Percentiles rank a stretch among this genome's conserved stretches.
Evolutionary conservation across 2,329 filamentous ascomycete species (phyloP).

Genomic region (Blumeria hordei): DNA sequence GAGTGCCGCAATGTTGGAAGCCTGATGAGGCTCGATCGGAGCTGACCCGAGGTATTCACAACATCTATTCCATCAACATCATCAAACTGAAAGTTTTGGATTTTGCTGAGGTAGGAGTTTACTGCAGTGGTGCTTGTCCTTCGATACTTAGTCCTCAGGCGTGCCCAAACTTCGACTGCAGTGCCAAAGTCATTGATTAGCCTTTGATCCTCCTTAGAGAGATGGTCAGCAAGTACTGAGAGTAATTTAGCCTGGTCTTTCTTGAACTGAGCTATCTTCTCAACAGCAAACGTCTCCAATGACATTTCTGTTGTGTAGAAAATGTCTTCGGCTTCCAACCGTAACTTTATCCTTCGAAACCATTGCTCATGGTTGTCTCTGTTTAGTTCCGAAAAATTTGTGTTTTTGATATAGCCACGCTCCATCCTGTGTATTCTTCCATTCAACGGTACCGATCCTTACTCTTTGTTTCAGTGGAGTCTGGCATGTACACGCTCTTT

Average conservation of each 20-base stretch:
- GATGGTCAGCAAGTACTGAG: background rate
- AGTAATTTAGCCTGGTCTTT: background rate
- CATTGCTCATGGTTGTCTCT: constrained; percentile 1
- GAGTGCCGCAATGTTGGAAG: too few species aligned
- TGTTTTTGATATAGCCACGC: background rate
- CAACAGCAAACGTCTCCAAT: background rate
- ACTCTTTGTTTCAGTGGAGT: background rate
- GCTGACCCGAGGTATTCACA: too few species aligned
- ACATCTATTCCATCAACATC: background rate
- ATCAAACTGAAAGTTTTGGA: background rate
- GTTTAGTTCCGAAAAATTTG: background rate
- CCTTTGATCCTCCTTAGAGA: background rate
- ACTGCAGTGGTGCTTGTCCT: background rate
- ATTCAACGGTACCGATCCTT: background rate
- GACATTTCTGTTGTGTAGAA: background rate
- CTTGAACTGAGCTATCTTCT: background rate
- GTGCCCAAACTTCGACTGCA: background rate
- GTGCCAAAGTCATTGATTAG: background rate
- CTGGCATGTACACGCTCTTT: background rate
- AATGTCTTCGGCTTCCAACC: background rate
- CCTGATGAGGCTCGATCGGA: too few species aligned
- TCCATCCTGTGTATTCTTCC: background rate
- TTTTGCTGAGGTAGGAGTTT: background rate
- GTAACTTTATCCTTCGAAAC: background rate
- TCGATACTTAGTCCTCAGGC: background rate